These are phyloP conservation scores for Boletus rubescentipes DNA, from an alignment of 768 basidiomycete species.

Conservation along the genomic window DNA sequence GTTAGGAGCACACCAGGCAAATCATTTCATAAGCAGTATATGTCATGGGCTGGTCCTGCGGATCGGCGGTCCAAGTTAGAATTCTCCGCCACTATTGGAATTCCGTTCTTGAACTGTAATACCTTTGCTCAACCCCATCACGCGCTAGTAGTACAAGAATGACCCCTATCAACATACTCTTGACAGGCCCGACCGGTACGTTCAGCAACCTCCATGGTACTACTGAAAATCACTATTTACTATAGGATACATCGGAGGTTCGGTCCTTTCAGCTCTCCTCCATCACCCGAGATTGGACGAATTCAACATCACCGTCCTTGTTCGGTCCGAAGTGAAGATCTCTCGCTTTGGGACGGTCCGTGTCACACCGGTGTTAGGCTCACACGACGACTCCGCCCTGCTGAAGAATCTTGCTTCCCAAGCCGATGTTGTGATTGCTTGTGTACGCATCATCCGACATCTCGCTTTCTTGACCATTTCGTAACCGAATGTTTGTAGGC, in stretches of 20 bases:
- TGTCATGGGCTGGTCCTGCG: no score
- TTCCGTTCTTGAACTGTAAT: not conserved
- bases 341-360: not conserved
- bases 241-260: conserved; percentile 57
- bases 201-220: not conserved
- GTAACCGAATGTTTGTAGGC: conserved; percentile 25
- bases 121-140: not conserved
- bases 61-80: conserved; percentile 3
- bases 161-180: conserved; percentile 11
- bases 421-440: conserved; percentile 42
- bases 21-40: no score
- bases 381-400: conserved; percentile 39
- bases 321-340: conserved; percentile 43
- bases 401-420: conserved; percentile 43
- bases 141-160: conserved; percentile 6
- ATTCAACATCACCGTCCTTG: conserved; percentile 46
- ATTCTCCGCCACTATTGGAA: conserved; percentile 1
- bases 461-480: not conserved
- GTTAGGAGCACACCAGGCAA: no score
- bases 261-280: conserved; percentile 48
- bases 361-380: conserved; percentile 35
- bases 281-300: conserved; percentile 40
- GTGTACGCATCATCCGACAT: conserved; percentile 23
- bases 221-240: not conserved
- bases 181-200: conserved; percentile 24